Conservation (phyloP, 1,284 basidiomycete genomes). For the Nidula niveotomentosa region DNA sequence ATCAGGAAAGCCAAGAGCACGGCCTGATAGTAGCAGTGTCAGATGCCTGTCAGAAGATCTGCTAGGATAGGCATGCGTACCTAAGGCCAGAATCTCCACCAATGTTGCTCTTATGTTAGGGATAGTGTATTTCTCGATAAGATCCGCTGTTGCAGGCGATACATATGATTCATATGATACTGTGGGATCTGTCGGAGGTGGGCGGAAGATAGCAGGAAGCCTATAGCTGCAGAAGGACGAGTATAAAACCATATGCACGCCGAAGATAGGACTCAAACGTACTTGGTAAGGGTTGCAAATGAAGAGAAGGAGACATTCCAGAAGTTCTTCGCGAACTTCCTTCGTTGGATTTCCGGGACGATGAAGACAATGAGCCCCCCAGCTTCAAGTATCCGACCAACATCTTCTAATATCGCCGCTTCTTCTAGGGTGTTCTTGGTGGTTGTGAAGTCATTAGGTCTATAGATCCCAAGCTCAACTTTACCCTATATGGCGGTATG, state of each 20-base stretch:
- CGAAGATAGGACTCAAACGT: conserved; percentile 5
- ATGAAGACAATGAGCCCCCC: conserved; percentile 50
- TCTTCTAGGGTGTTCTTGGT: conserved; percentile 44
- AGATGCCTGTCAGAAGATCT: too few species aligned
- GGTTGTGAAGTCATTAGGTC: conserved; percentile 40
- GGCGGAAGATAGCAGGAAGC: conserved; percentile 51
- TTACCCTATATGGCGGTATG: conserved; percentile 39
- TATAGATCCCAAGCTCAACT: conserved; percentile 52
- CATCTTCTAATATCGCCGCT: conserved; percentile 39
- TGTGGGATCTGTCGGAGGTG: conserved; percentile 32
- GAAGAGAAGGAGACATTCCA: conserved; percentile 63
- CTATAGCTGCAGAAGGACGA: conserved; percentile 29
- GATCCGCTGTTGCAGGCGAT: conserved; percentile 38
- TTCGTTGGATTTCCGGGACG: conserved; percentile 58
- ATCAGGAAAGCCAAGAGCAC: conserved; percentile 49
- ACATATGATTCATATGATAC: conserved; percentile 36
- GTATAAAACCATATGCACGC: background rate
- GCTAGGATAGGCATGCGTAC: too few species aligned
- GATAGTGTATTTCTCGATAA: conserved; percentile 44
- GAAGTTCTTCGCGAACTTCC: conserved; percentile 65
- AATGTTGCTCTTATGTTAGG: conserved; percentile 46
- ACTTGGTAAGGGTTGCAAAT: conserved; percentile 49
- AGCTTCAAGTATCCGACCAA: conserved; percentile 41
- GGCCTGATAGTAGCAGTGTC: conserved; percentile 25
- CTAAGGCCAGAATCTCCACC: conserved; percentile 38